Base-by-base conservation (phyloP, 257 asterid genomes). In the Capsicum chinense region DNA sequence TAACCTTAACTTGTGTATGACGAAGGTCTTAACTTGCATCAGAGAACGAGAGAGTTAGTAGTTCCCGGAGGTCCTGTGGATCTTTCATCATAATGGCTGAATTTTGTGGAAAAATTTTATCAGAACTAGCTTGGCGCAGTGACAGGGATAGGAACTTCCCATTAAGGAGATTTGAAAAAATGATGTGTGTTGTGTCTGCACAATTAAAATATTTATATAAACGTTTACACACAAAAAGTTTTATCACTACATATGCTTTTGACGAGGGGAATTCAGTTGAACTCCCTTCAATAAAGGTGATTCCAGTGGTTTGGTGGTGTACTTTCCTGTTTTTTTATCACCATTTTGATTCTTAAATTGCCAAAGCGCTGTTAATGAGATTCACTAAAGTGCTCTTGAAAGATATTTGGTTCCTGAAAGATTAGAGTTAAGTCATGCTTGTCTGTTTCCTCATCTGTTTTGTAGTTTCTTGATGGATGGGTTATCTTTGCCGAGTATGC, bases 401-500 rank as follows among this genome's bases (percentile, higher is more conserved):
- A 48, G 58, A 70, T 70, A 70, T n/a, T 9, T 71, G 17, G 16
- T 71, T 14, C 58, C 47, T 7, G 35, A 44, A 42, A 52, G 0
- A 44, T 42, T 70, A 42, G 44, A 6, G 2, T 70, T 5, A 4
- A 4, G 9, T 17, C 9, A 44, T 17, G 35, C 14, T 70, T 44
- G n/a, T 47, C 11, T 47, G 6, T 10, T 73, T n/a, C 4, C 9
- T 12, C 5, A 13, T 59, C 59, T 44, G 17, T 84, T 83, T 89
- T 88, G 90, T 78, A 94, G 98, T 94, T 88, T 89, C 80, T 93
- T 91, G 98, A 94, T 62, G 98, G 95, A 9, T 93, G 95, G 98
- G 97, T 94, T 68, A 94, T 94, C 79, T 94, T 93, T 52, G 98
- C 95, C 0, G 97, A 94, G 92, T 92, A 93, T 86, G 97, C 98